Percentiles rank a stretch among this genome's conserved stretches.
Evolutionary conservation across 331 rosid genomes (phyloP).

Genomic region (Saraca asoca): DNA sequence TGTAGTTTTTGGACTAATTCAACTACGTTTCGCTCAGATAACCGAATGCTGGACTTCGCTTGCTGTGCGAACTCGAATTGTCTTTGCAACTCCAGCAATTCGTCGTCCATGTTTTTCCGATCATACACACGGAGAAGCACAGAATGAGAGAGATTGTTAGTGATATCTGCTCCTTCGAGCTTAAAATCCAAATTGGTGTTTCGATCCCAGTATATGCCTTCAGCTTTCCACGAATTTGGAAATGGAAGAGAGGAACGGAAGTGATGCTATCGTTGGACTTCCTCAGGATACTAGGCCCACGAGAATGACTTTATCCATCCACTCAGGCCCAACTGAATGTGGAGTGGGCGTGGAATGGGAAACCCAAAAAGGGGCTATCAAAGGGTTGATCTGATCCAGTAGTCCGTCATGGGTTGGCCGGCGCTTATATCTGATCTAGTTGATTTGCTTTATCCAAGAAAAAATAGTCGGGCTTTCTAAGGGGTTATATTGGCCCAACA

Average conservation of each 20-base stretch:
- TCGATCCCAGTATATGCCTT: conserved; percentile 13
- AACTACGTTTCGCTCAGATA: conserved; percentile 96
- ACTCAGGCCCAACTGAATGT: too few species aligned
- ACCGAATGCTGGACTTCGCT: conserved; percentile 83
- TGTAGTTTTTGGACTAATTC: conserved; percentile 93
- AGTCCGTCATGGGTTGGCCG: too few species aligned
- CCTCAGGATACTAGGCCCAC: too few species aligned
- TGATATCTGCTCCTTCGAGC: neutral
- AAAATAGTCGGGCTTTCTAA: too few species aligned
- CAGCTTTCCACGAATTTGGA: neutral
- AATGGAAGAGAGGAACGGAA: neutral
- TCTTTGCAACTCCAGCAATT: conserved; percentile 85
- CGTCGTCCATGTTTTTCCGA: conserved; percentile 74
- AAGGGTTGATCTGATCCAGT: too few species aligned
- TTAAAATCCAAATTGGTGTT: conserved; percentile 12
- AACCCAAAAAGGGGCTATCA: too few species aligned
- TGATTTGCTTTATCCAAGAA: too few species aligned
- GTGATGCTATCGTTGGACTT: too few species aligned
- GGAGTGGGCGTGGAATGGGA: too few species aligned
- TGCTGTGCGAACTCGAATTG: conserved; percentile 96
- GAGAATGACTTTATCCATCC: too few species aligned
- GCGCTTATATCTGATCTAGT: too few species aligned
- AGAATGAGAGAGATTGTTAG: neutral
- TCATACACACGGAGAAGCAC: conserved; percentile 3
- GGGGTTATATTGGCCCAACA: too few species aligned